Percentiles rank a stretch among this genome's conserved stretches.
Conservation (phyloP, 306 rosid species). For the Vigna mungo region DNA sequence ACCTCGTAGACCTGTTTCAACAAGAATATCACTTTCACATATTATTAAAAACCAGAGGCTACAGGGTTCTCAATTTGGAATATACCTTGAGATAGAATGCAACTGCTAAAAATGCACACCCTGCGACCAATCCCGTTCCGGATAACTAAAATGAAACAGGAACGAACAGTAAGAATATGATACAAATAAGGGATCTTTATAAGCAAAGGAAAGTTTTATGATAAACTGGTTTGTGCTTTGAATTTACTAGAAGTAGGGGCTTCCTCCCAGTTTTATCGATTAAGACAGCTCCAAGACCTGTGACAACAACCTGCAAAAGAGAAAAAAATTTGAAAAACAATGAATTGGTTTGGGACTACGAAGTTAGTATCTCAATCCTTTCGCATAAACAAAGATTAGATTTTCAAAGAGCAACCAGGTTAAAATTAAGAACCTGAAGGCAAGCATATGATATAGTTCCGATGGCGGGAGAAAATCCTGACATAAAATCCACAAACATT, state of each 20-base stretch:
- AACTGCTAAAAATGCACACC: slow-evolving; percentile 65
- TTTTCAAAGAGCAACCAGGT: slow-evolving; percentile 19
- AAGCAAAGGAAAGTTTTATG: slow-evolving; percentile 26
- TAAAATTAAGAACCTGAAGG: slow-evolving; percentile 67
- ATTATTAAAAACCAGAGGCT: slow-evolving; percentile 24
- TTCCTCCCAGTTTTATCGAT: slow-evolving; percentile 83
- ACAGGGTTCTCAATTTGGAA: not conserved
- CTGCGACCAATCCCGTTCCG: slow-evolving; percentile 72
- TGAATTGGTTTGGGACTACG: not conserved
- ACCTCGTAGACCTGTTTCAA: slow-evolving; percentile 63
- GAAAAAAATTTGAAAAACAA: slow-evolving; percentile 8
- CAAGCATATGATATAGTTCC: slow-evolving; percentile 73
- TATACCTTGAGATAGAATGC: slow-evolving; percentile 84
- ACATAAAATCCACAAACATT: slow-evolving; percentile 5
- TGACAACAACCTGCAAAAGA: slow-evolving; percentile 65
- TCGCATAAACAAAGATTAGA: not conserved
- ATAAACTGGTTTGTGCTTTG: not conserved
- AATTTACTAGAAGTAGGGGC: slow-evolving; percentile 78
- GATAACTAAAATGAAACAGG: slow-evolving; percentile 64
- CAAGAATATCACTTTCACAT: slow-evolving; percentile 35
- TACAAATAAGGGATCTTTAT: not conserved
- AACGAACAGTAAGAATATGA: slow-evolving; percentile 32
- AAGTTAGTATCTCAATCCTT: too few relatives aligned
- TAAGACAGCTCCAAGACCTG: slow-evolving; percentile 66
- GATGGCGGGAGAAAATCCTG: slow-evolving; percentile 70